Evolutionary conservation across 257 asterid species (phyloP).

Genomic region (Solanum bulbocastanum): DNA sequence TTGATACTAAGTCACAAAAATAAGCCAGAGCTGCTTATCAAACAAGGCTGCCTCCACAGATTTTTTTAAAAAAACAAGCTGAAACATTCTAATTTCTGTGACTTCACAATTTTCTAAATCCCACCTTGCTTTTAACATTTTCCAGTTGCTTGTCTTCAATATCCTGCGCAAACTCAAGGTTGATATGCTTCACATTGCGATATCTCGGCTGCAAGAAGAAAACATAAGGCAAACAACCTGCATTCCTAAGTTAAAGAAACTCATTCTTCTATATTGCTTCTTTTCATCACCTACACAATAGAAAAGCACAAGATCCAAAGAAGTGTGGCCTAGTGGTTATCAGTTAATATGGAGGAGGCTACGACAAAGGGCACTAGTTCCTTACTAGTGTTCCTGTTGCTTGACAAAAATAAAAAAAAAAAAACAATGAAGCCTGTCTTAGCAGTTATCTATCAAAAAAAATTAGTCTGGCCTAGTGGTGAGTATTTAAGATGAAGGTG

Average conservation of each 20-base stretch:
- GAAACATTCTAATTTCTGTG: neutral
- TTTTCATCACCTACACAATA: neutral
- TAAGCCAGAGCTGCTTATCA: neutral
- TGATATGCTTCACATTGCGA: constrained; percentile 71
- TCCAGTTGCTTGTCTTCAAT: constrained; percentile 76
- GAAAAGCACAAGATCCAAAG: neutral
- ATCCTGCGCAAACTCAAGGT: constrained; percentile 83
- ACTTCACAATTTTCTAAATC: neutral
- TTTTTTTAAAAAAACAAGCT: neutral
- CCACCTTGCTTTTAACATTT: constrained; percentile 55
- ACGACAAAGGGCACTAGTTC: neutral
- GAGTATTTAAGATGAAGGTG: neutral
- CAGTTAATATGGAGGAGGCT: neutral
- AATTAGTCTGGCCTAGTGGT: neutral
- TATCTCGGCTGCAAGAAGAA: constrained; percentile 62
- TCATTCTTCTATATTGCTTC: neutral
- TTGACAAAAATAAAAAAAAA: neutral
- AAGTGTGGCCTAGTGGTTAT: neutral
- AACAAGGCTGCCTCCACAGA: neutral
- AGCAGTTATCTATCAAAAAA: neutral
- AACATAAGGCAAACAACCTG: neutral
- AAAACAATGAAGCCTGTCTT: neutral
- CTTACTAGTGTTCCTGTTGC: neutral
- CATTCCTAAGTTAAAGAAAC: neutral
- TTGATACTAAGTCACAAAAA: neutral